Evolutionary conservation across 1,139 yeast species (phyloP).

Genomic region (Hemisphaericaspora xylofermentans): DNA sequence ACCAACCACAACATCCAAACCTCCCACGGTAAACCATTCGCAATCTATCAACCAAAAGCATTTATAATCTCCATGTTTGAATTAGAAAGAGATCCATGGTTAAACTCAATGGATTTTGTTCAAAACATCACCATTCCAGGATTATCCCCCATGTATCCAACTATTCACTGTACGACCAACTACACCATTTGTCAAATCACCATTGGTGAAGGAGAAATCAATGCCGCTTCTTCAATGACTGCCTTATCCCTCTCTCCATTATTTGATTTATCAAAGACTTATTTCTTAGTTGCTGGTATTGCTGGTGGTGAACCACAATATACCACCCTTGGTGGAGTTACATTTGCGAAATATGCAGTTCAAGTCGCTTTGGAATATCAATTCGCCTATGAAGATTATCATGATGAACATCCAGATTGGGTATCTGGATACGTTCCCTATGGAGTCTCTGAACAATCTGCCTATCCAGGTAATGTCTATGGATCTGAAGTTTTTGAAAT

Average conservation of each 20-base stretch:
- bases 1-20: constrained; percentile 22
- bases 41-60: constrained; percentile 45
- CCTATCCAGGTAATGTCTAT: constrained; percentile 56
- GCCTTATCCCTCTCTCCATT: constrained; percentile 54
- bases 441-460: constrained; percentile 50
- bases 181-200: constrained; percentile 60
- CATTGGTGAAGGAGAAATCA: constrained; percentile 69
- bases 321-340: constrained; percentile 54
- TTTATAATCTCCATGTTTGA: constrained; percentile 58
- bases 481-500: constrained; percentile 69
- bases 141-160: constrained; percentile 59
- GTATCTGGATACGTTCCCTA: constrained; percentile 59
- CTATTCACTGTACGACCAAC: constrained; percentile 53
- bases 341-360: constrained; percentile 61
- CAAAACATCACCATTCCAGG: constrained; percentile 62
- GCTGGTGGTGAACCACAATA: constrained; percentile 61
- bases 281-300: constrained; percentile 64
- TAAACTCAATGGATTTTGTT: constrained; percentile 44
- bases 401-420: constrained; percentile 54
- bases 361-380: constrained; percentile 64
- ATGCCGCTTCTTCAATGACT: constrained; percentile 61
- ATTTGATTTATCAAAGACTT: constrained; percentile 59
- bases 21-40: constrained; percentile 31
- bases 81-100: constrained; percentile 57
- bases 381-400: constrained; percentile 46